These are phyloP conservation scores for Limonium bicolor DNA, from an alignment of 148 eudicot species.

Conservation along the genomic window DNA sequence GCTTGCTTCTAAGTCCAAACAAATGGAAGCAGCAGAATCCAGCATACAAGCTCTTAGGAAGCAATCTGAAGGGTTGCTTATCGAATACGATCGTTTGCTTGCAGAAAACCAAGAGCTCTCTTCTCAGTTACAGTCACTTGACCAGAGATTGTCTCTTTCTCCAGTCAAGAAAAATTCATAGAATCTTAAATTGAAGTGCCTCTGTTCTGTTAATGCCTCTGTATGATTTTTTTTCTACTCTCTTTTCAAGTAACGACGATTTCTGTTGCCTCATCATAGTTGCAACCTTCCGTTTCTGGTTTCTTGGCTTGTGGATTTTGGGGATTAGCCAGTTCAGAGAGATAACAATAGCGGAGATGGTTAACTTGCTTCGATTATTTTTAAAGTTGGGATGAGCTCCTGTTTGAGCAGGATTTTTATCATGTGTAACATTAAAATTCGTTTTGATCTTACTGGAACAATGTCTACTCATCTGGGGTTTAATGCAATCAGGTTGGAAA, in stretches of 20 bases:
- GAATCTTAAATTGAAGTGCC: not conserved
- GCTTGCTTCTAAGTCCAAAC: constrained; percentile 28
- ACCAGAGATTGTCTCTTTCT: constrained; percentile 17
- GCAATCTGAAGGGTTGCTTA: constrained; percentile 42
- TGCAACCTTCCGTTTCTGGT: not conserved
- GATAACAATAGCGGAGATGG: too few species aligned
- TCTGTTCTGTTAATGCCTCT: not conserved
- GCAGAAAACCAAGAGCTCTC: constrained; percentile 47
- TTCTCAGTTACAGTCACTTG: constrained; percentile 22
- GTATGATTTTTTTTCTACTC: not conserved
- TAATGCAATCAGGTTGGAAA: too few species aligned
- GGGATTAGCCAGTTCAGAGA: too few species aligned
- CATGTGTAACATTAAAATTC: too few species aligned
- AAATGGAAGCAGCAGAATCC: constrained; percentile 31
- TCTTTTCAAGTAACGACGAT: not conserved
- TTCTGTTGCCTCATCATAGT: not conserved
- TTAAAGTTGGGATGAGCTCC: too few species aligned
- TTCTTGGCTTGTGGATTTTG: too few species aligned
- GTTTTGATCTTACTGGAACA: too few species aligned
- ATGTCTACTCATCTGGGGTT: too few species aligned
- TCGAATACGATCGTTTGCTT: constrained; percentile 42
- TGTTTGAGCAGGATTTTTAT: too few species aligned
- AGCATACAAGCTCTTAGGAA: constrained; percentile 30
- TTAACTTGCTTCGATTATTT: too few species aligned
- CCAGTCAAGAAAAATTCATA: constrained; percentile 26